These are phyloP conservation scores for Picea abies DNA, from an alignment of 83 land plant species.

Conservation along the genomic window DNA sequence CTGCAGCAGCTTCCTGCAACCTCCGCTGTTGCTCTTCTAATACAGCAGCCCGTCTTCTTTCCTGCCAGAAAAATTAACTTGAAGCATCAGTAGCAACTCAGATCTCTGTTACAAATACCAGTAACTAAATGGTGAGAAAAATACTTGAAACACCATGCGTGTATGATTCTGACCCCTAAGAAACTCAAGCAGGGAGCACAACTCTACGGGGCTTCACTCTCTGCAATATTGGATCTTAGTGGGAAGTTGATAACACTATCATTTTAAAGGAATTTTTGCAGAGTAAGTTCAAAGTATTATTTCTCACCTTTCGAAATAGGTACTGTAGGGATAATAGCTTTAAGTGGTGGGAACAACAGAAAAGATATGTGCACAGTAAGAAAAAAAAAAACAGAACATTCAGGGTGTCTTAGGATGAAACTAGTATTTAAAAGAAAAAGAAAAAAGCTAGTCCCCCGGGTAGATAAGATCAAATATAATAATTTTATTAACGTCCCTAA, in stretches of 20 bases:
- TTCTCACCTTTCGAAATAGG: not conserved
- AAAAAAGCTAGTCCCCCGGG: no score
- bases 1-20: slow-evolving; percentile 75
- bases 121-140: not conserved
- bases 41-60: slow-evolving; percentile 76
- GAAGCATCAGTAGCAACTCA: not conserved
- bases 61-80: slow-evolving; percentile 33
- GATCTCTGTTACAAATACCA: not conserved
- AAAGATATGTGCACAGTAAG: not conserved
- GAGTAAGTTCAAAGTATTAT: no score
- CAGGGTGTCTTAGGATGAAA: not conserved
- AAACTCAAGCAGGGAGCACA: not conserved
- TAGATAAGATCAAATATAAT: no score
- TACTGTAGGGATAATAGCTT: not conserved
- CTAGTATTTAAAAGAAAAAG: not conserved
- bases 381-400: not conserved
- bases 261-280: not conserved
- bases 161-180: not conserved
- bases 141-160: slow-evolving; percentile 3
- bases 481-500: no score
- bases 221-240: not conserved
- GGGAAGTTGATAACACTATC: not conserved
- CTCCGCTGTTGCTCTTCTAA: slow-evolving; percentile 78
- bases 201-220: not conserved
- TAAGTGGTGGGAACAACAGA: not conserved